Base-by-base conservation (phyloP, 768 basidiomycete genomes). In the Sistotremastrum niveocremeum region DNA sequence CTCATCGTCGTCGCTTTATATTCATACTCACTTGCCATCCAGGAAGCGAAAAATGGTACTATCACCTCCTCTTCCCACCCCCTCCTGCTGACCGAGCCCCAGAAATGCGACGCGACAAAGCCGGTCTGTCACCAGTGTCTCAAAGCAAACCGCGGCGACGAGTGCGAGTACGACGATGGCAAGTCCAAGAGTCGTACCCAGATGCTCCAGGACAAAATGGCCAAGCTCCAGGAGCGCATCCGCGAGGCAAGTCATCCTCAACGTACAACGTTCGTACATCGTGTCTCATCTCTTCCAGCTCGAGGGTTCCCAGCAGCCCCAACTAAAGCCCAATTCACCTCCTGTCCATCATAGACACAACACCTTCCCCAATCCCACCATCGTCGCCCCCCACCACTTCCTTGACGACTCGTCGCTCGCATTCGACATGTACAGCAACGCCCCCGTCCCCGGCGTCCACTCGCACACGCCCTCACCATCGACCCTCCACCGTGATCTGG, bases 61-160 rank as follows among this genome's bases (percentile, higher is more conserved):
- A 40, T 12, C 40, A 12, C 10, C 12, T 12, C 37, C 2, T 12
- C 37, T 12, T 38, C 37, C 37, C 37, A 10, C 29, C 7, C 38
- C 29, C 29, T 39, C 50, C n/a, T 29, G 39, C 49, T 42, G 38
- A 36, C 37, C 39, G 4, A 41, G n/a, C 39, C 35, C 7, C 51
- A 80, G 78, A 73, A 74, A 72, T 81, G 78, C 55, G 75, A 78
- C 54, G 76, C 76, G 11, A 57, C 56, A 29, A 72, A 73, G 37
- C 78, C 78, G 10, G 63, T 70, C 34, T 79, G 78, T 54, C 59
- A 61, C 20, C 74, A 75, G 52, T 81, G 77, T 53, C 58, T 59
- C 50, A 72, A 74, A 51, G 71, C 75, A 62, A 72, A 71, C 55
- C 61, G 76, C 29, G 58, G 61, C 4, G 61, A 66, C 29, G 69